These are phyloP conservation scores for Verticillium dahliae DNA, from an alignment of 2,329 filamentous ascomycete species.

Conservation along the genomic window DNA sequence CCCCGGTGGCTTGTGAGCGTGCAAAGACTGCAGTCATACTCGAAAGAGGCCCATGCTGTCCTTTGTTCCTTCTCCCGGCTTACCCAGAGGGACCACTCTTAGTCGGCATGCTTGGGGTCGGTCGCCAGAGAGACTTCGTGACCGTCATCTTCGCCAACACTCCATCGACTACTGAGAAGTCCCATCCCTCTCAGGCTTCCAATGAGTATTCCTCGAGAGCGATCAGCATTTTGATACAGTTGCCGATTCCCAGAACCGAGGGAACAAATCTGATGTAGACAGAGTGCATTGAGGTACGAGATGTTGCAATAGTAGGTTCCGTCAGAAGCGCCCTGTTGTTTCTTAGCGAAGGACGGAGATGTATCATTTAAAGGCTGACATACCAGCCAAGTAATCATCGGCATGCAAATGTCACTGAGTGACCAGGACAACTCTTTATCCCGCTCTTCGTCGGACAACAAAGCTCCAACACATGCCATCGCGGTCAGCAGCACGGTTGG, in stretches of 20 bases:
- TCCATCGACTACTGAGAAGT: conserved; percentile 14
- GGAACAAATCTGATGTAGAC: conserved; percentile 23
- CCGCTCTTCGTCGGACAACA: conserved; percentile 12
- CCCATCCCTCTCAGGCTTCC: conserved; percentile 19
- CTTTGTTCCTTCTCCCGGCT: conserved; percentile 16
- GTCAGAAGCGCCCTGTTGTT: conserved; percentile 15
- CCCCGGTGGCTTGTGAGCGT: conserved; percentile 20
- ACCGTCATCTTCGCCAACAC: conserved; percentile 4
- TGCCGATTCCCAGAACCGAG: conserved; percentile 22
- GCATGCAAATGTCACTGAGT: conserved; percentile 18
- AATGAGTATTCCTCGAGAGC: conserved; percentile 19
- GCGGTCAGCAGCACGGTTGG: conserved; percentile 18
- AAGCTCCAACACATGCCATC: conserved; percentile 21
- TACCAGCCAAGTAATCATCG: conserved; percentile 21
- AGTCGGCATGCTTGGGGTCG: not conserved
- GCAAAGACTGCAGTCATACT: conserved; percentile 24
- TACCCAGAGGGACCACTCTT: conserved; percentile 18
- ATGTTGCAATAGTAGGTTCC: conserved; percentile 17
- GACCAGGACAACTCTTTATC: conserved; percentile 12
- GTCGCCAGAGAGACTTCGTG: not conserved
- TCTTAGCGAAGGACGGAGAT: not conserved
- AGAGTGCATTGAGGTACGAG: conserved; percentile 19
- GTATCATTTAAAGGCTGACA: not conserved
- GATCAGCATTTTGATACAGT: conserved; percentile 21
- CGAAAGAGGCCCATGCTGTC: conserved; percentile 22